Conservation (phyloP, 805 yeast species). For the Saccharomycopsis amapae region DNA sequence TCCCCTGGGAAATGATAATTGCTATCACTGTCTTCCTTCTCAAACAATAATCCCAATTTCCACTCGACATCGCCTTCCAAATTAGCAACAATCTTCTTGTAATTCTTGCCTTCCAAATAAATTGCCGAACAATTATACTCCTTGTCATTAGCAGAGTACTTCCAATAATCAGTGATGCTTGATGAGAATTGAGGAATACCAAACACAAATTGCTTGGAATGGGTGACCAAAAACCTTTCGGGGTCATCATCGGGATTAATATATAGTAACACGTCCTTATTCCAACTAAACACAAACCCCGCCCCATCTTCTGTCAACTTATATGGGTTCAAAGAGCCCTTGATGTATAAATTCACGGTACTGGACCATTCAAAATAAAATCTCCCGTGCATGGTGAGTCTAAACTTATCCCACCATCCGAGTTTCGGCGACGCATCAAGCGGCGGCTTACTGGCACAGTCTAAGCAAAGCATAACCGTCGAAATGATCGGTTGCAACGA, state of each 20-base stretch:
- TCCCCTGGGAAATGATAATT: slow-evolving; percentile 28
- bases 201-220: slow-evolving; percentile 49
- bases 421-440: slow-evolving; percentile 54
- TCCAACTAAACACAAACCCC: slow-evolving; percentile 63
- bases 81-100: slow-evolving; percentile 46
- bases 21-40: slow-evolving; percentile 32
- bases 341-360: slow-evolving; percentile 50
- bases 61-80: slow-evolving; percentile 66
- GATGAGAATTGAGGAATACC: slow-evolving; percentile 43
- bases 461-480: slow-evolving; percentile 58
- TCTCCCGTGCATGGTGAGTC: slow-evolving; percentile 48
- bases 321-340: slow-evolving; percentile 55
- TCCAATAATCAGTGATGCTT: slow-evolving; percentile 1
- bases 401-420: slow-evolving; percentile 69
- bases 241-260: slow-evolving; percentile 46
- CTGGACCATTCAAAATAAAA: slow-evolving; percentile 40
- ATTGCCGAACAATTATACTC: background rate
- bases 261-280: slow-evolving; percentile 41
- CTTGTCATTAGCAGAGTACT: background rate
- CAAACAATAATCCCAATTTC: slow-evolving; percentile 71
- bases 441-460: slow-evolving; percentile 62
- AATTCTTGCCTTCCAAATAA: slow-evolving; percentile 1
- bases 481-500: slow-evolving; percentile 54
- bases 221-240: slow-evolving; percentile 44
- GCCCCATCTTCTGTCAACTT: slow-evolving; percentile 48